Base-by-base conservation (phyloP, 2,329 filamentous ascomycete genomes). In the Trichophyton simii region DNA sequence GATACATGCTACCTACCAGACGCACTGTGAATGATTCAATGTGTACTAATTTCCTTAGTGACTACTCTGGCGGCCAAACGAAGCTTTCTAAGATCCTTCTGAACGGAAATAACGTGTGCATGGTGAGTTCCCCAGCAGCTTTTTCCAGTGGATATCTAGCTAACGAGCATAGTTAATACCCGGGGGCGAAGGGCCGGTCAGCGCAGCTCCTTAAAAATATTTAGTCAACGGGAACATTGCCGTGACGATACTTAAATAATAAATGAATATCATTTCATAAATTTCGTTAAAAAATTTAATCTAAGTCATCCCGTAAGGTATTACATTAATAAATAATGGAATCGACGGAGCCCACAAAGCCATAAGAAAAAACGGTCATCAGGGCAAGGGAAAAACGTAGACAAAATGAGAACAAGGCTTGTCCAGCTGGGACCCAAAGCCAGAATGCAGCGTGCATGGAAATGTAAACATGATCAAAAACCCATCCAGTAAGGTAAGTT, bases 41-140 rank as follows among this genome's bases (percentile, higher is more conserved):
- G 28, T 7, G 28, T 18, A 8, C 42, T 60, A 54, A 54, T 28
- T 9, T 57, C 18, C 31, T 3, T 59, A 97, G 92, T 73, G 94
- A 99, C 77, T 95, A 95, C 77, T 86, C 86, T 3, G 92, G 92
- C 64, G 85, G 87, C 68, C 87, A 92, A 75, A 88, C 86, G 54
- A 95, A 95, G 75, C 83, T 99, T 46, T 83, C 91, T 59, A 97
- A 97, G 80, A 96, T 99, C 64, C 78, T 99, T 48, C 79, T 99
- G 44, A 99, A 99, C 71, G 94, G 94, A 62, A 99, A 99, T 78
- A 97, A 97, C 71, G 90, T 99, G 66, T 97, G 92, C 88, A 99
- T 99, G 94, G 94, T 96, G 82, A 61, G 80, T 38, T 38, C 3
- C 3, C 34, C 1, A 38, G 9, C 5, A 31, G 28, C 28, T 38